Conservation (phyloP, 495 filamentous ascomycete genomes). For the Podospora anserina region DNA sequence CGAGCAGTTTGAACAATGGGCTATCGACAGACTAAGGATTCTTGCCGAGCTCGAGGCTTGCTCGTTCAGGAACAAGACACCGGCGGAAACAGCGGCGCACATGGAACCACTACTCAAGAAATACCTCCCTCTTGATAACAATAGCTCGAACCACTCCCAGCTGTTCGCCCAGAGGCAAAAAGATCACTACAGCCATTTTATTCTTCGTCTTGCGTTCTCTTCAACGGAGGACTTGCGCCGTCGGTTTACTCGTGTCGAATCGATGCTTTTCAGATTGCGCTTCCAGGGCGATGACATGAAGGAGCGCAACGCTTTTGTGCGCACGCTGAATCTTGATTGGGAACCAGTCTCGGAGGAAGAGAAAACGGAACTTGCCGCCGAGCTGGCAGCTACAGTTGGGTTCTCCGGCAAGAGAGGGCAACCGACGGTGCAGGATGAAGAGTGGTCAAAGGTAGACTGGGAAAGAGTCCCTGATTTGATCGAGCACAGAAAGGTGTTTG, state of each 20-base stretch:
- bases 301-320: slow-evolving; percentile 75
- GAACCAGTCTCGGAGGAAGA: slow-evolving; percentile 77
- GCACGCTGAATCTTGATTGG: slow-evolving; percentile 69
- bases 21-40: slow-evolving; percentile 92
- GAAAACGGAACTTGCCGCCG: slow-evolving; percentile 49
- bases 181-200: slow-evolving; percentile 98
- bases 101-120: slow-evolving; percentile 80
- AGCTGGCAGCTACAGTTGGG: slow-evolving; percentile 36
- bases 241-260: slow-evolving; percentile 82
- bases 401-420: slow-evolving; percentile 32
- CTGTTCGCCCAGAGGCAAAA: slow-evolving; percentile 77
- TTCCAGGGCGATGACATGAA: slow-evolving; percentile 64
- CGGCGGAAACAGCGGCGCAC: slow-evolving; percentile 70
- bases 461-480: slow-evolving; percentile 87
- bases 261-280: slow-evolving; percentile 79
- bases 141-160: slow-evolving; percentile 48
- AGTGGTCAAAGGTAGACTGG: slow-evolving; percentile 96
- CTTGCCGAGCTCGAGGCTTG: slow-evolving; percentile 94
- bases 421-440: slow-evolving; percentile 54
- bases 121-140: slow-evolving; percentile 78
- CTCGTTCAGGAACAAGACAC: slow-evolving; percentile 85
- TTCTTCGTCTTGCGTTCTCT: slow-evolving; percentile 89
- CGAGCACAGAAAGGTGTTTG: slow-evolving; percentile 69
- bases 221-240: slow-evolving; percentile 87
- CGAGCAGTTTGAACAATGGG: slow-evolving; percentile 99